Conservation (phyloP, 768 basidiomycete species). For the Termitomyces sp. region DNA sequence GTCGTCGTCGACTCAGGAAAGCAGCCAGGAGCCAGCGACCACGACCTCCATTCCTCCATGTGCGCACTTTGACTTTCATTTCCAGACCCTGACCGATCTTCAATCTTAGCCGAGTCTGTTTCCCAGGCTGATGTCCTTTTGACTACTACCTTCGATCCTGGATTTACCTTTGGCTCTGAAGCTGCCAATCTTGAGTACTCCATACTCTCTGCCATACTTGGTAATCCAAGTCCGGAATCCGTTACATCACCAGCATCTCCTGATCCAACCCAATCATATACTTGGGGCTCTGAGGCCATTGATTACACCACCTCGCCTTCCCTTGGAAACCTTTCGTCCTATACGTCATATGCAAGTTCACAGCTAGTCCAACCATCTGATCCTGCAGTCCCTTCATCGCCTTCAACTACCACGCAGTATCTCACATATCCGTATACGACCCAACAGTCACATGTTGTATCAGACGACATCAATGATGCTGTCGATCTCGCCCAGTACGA, state of each 20-base stretch:
- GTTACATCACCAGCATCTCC: conserved; percentile 36
- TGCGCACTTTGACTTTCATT: conserved; percentile 16
- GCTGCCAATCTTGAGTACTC: conserved; percentile 94
- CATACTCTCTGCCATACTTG: conserved; percentile 88
- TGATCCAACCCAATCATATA: conserved; percentile 26
- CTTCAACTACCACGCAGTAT: conserved; percentile 33
- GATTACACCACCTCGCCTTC: conserved; percentile 32
- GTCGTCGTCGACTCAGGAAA: conserved; percentile 31
- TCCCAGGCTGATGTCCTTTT: conserved; percentile 55
- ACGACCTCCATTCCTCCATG: conserved; percentile 25
- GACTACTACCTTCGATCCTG: conserved; percentile 54
- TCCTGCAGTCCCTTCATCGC: conserved; percentile 25
- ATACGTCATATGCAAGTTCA: conserved; percentile 29
- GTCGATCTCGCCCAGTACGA: conserved; percentile 24
- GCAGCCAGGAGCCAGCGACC: conserved; percentile 26
- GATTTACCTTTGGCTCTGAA: conserved; percentile 74
- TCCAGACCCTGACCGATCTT: conserved; percentile 3
- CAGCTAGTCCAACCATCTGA: conserved; percentile 32
- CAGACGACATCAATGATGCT: conserved; percentile 33
- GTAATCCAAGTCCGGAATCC: conserved; percentile 60
- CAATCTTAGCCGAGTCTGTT: conserved; percentile 40
- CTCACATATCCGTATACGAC: conserved; percentile 41
- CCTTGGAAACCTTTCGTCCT: conserved; percentile 20
- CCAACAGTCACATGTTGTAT: conserved; percentile 24
- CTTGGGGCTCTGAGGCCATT: conserved; percentile 39